phyloP scores from a whole-genome alignment of 495 filamentous ascomycete genomes.

The Neurospora tetraspora region DNA sequence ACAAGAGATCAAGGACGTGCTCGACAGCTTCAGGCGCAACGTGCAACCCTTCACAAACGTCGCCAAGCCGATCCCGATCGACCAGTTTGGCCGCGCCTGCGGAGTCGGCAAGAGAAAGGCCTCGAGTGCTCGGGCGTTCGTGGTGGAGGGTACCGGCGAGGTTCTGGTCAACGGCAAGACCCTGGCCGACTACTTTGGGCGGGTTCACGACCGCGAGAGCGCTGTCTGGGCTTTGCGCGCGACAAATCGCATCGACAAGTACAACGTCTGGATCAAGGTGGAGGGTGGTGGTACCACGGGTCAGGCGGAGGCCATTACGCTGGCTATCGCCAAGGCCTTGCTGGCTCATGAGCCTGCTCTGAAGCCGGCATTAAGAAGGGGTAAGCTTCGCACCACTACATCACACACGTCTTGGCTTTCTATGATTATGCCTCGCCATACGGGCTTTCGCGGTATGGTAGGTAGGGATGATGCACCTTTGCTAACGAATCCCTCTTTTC shows the following conservation, averaged over 20 bases:
- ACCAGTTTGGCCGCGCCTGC: conserved; percentile 63
- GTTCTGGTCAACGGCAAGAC: conserved; percentile 81
- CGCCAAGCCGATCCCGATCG: conserved; percentile 47
- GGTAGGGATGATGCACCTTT: not conserved
- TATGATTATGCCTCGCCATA: not conserved
- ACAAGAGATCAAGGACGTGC: conserved; percentile 47
- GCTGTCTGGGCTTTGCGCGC: conserved; percentile 81
- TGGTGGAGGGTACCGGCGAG: conserved; percentile 89
- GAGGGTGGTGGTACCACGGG: conserved; percentile 84
- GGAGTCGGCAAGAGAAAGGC: conserved; percentile 79
- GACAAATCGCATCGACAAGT: conserved; percentile 82
- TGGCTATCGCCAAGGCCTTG: conserved; percentile 84
- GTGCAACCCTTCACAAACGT: conserved; percentile 57
- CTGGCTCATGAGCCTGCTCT: conserved; percentile 81
- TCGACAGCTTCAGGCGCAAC: conserved; percentile 63
- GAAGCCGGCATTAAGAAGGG: conserved; percentile 78
- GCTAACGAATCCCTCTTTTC: not conserved
- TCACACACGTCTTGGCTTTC: not conserved
- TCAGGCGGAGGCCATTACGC: conserved; percentile 88
- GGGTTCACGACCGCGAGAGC: conserved; percentile 90
- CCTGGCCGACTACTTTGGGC: conserved; percentile 65
- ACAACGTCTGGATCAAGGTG: conserved; percentile 87
- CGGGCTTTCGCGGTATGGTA: not conserved
- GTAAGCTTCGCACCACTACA: conserved; percentile 43
- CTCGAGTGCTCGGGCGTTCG: conserved; percentile 67